Base-by-base conservation (phyloP, 306 rosid genomes). In the Oxytropis ochrocephala region DNA sequence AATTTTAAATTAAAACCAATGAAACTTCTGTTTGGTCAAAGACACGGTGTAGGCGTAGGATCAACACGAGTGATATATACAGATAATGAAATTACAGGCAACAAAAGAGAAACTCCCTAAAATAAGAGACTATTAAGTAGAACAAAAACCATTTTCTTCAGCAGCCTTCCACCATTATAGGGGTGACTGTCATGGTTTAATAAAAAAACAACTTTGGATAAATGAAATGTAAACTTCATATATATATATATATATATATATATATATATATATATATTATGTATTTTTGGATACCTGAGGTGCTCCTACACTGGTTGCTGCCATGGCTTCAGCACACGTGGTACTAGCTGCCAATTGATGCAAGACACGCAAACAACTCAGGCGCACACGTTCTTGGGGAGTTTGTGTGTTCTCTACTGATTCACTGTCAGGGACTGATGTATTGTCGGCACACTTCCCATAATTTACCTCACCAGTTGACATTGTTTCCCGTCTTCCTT, bases 311-410 rank as follows among this genome's bases (percentile, higher is more conserved):
- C 99, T 94, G 69, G 99, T 94, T 74, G 99, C 99, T 48, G 99
- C 99, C 99, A 94, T 94, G 62, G 99, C 97, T 85, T 94, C 99
- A 60, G 99, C 99, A 77, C 99, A 94, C 0, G 78, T 91, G 71
- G 99, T 94, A 78, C 99, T 94, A 72, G 91, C 99, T 30, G 99
- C 99, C 72, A 94, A 90, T 75, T 94, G 99, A 88, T 94, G 99
- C 66, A 94, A 86, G 70, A 94, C 96, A 11, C 99, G 97, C 78
- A 94, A 82, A 79, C 99, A 94, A 72, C 99, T 94, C 57, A 94
- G 92, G 62, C 99, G 99, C 38, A 94, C 97, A 53, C 91, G 97
- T 73, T 94, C 99, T 81, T 91, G 96, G 47, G 96, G 96, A 49
- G 97, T 90, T 83, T 88, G 99, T 46, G 86, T 35, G 33, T 84